Evolutionary conservation across 306 rosid genomes (phyloP).

Genomic region (Abrus precatorius): DNA sequence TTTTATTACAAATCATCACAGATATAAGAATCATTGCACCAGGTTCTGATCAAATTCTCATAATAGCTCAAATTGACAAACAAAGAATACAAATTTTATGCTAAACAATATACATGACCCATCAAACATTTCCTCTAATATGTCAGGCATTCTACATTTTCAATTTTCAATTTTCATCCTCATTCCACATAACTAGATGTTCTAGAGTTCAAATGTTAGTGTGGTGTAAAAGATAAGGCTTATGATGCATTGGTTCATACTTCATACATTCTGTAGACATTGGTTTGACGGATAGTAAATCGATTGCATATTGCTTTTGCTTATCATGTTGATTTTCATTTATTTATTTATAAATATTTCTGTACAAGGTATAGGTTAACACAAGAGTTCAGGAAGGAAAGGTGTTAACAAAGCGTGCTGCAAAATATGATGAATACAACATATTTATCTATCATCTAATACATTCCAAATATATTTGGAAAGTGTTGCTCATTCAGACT

Average conservation of each 20-base stretch:
- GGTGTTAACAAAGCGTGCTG: neutral
- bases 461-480: conserved; percentile 2
- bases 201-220: conserved; percentile 11
- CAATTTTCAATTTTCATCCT: neutral
- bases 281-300: neutral
- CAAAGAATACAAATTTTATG: neutral
- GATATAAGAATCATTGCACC: neutral
- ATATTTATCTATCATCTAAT: neutral
- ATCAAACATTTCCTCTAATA: neutral
- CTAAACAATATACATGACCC: neutral
- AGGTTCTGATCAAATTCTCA: neutral
- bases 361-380: conserved; percentile 3
- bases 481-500: conserved; percentile 10
- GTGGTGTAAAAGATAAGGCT: neutral
- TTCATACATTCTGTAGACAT: neutral
- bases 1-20: neutral
- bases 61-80: conserved; percentile 11
- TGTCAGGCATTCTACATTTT: conserved; percentile 1
- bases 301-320: neutral
- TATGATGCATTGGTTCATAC: neutral
- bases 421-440: conserved; percentile 2
- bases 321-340: neutral
- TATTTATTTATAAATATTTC: neutral
- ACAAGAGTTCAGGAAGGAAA: neutral
- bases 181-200: conserved; percentile 11